These are phyloP conservation scores for Linum lewisii DNA, from an alignment of 345 rosid species.

Conservation along the genomic window DNA sequence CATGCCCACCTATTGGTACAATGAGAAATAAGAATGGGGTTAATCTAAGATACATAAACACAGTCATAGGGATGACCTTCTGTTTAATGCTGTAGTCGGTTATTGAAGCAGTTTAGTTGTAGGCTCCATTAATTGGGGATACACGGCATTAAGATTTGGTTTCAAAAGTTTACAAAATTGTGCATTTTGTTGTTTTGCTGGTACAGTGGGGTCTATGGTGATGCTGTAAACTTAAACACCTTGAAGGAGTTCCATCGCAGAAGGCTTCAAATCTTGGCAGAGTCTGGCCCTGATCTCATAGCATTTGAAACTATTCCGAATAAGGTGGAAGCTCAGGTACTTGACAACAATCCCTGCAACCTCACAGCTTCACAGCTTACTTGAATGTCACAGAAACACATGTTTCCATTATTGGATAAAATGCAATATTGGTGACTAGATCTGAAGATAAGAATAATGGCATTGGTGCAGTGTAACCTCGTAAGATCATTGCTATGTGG, in stretches of 20 bases:
- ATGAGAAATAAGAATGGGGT: too few species aligned
- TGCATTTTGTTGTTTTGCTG: conserved; percentile 10
- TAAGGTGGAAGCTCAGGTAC: conserved; percentile 81
- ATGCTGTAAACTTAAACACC: conserved; percentile 38
- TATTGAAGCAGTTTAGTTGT: too few species aligned
- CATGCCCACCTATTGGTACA: too few species aligned
- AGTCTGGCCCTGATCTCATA: conserved; percentile 58
- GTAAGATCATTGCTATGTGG: not conserved
- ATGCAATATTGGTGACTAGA: not conserved
- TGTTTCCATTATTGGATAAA: too few species aligned
- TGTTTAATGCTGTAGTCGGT: too few species aligned
- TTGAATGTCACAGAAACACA: not conserved
- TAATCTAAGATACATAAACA: too few species aligned
- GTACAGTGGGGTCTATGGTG: conserved; percentile 56
- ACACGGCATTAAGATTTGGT: too few species aligned
- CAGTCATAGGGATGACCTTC: too few species aligned
- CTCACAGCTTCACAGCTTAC: not conserved
- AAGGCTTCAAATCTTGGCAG: conserved; percentile 56
- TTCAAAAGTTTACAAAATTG: not conserved
- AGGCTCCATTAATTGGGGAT: too few species aligned
- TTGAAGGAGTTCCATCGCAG: conserved; percentile 69
- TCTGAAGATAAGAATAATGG: not conserved
- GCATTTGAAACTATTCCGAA: conserved; percentile 86
- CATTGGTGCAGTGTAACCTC: not conserved
- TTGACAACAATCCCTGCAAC: not conserved